phyloP scores from a whole-genome alignment of 2,329 filamentous ascomycete genomes.

The Trichoderma lentiforme region DNA sequence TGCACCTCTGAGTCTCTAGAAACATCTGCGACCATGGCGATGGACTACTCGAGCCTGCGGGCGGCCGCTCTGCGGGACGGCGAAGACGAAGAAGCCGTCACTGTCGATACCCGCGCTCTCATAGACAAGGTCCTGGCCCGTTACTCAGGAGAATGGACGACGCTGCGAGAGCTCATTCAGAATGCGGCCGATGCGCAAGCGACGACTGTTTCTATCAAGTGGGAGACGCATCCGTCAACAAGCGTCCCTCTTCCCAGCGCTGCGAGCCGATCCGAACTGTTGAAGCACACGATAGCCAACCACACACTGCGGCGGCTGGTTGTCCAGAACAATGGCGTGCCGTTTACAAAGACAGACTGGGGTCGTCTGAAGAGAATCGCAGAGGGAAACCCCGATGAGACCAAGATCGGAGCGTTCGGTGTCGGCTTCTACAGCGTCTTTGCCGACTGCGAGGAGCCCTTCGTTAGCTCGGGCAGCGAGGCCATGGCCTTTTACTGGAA shows the following conservation, averaged over 20 bases:
- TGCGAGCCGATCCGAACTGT: constrained; percentile 63
- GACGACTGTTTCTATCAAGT: constrained; percentile 82
- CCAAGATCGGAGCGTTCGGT: constrained; percentile 97
- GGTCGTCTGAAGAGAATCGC: constrained; percentile 89
- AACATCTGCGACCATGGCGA: constrained; percentile 31
- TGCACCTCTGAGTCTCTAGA: neutral
- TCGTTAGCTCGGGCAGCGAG: constrained; percentile 86
- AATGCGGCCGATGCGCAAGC: constrained; percentile 98
- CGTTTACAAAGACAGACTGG: constrained; percentile 91
- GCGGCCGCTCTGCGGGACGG: constrained; percentile 83
- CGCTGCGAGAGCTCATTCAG: constrained; percentile 87
- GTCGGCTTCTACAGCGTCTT: constrained; percentile 99
- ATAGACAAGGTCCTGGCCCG: constrained; percentile 97
- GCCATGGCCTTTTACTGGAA: constrained; percentile 99
- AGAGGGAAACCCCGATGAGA: constrained; percentile 98
- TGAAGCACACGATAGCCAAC: constrained; percentile 80
- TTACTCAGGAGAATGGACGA: constrained; percentile 94
- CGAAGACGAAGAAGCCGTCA: constrained; percentile 93
- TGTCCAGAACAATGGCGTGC: constrained; percentile 86
- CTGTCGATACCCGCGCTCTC: constrained; percentile 91
- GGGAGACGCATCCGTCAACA: constrained; percentile 84
- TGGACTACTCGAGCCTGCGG: constrained; percentile 74
- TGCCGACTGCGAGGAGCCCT: constrained; percentile 95
- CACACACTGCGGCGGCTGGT: constrained; percentile 85
- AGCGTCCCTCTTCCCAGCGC: constrained; percentile 66